These are phyloP conservation scores for Astrocystis sublimbata DNA, from an alignment of 495 filamentous ascomycete species.

Conservation along the genomic window DNA sequence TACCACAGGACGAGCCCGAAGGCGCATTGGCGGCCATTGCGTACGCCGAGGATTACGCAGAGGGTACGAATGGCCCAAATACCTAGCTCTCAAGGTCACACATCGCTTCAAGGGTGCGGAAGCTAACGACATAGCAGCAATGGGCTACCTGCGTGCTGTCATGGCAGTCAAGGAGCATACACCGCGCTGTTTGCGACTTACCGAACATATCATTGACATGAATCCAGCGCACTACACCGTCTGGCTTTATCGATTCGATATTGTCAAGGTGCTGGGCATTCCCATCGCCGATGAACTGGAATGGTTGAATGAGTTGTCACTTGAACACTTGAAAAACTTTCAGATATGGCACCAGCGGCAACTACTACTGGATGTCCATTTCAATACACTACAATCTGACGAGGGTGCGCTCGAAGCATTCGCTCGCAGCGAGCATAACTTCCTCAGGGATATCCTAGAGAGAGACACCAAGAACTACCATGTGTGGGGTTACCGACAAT, in stretches of 20 bases:
- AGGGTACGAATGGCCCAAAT: conserved; percentile 58
- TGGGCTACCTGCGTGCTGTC: conserved; percentile 85
- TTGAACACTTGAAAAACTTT: conserved; percentile 92
- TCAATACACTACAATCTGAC: conserved; percentile 50
- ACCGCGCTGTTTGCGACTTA: conserved; percentile 75
- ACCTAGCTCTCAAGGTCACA: background rate
- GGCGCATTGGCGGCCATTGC: conserved; percentile 83
- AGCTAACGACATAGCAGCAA: conserved; percentile 40
- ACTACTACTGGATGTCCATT: conserved; percentile 70
- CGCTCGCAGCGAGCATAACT: conserved; percentile 61
- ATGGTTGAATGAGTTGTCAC: conserved; percentile 81
- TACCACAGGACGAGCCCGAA: conserved; percentile 80
- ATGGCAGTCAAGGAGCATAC: conserved; percentile 88
- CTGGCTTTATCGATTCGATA: conserved; percentile 90
- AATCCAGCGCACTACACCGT: conserved; percentile 98
- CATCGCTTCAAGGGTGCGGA: background rate
- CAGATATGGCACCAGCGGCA: conserved; percentile 99
- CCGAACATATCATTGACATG: conserved; percentile 82
- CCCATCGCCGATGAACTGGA: conserved; percentile 71
- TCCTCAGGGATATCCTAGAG: conserved; percentile 78
- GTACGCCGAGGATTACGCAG: conserved; percentile 81
- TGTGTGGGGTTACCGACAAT: conserved; percentile 96
- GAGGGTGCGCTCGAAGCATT: conserved; percentile 35
- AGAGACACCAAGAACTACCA: conserved; percentile 96
- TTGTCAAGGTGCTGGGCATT: conserved; percentile 64